These are phyloP conservation scores for Henningerozyma blattae DNA, from an alignment of 805 yeast species.

Conservation along the genomic window DNA sequence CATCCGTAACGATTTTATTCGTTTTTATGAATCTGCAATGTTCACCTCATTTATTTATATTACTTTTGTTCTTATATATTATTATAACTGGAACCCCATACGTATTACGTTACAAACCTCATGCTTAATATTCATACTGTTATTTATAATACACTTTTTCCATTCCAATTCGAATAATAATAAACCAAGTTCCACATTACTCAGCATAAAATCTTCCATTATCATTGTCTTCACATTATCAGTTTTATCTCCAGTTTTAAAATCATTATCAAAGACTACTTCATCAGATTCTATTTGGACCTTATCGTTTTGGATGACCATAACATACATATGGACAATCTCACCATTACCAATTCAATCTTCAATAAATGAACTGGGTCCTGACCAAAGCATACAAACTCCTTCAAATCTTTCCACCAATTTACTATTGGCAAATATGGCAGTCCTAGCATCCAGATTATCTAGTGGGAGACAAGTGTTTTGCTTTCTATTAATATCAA, in stretches of 20 bases:
- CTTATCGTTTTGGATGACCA: slow-evolving; percentile 63
- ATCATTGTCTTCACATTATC: slow-evolving; percentile 60
- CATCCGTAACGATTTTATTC: slow-evolving; percentile 16
- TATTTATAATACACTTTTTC: slow-evolving; percentile 16
- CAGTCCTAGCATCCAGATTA: slow-evolving; percentile 83
- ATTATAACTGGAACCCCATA: slow-evolving; percentile 13
- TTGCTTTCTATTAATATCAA: slow-evolving; percentile 53
- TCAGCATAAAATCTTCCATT: slow-evolving; percentile 48
- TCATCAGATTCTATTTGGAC: slow-evolving; percentile 96
- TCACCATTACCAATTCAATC: slow-evolving; percentile 1
- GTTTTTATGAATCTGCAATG: slow-evolving; percentile 30
- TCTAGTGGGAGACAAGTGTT: slow-evolving; percentile 65
- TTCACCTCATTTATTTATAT: slow-evolving; percentile 51
- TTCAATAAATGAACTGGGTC: not conserved
- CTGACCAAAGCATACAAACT: not conserved
- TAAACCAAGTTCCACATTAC: slow-evolving; percentile 1
- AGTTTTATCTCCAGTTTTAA: slow-evolving; percentile 79
- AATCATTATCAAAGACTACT: slow-evolving; percentile 78
- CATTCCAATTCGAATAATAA: slow-evolving; percentile 3
- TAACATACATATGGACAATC: slow-evolving; percentile 39
- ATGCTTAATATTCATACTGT: slow-evolving; percentile 9
- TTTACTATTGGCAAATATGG: slow-evolving; percentile 71
- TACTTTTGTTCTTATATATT: slow-evolving; percentile 34
- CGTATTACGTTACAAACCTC: slow-evolving; percentile 7
- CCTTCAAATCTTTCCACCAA: slow-evolving; percentile 65